These are phyloP conservation scores for Triticum urartu DNA, from an alignment of 176 grass and related monocot species.

Conservation along the genomic window DNA sequence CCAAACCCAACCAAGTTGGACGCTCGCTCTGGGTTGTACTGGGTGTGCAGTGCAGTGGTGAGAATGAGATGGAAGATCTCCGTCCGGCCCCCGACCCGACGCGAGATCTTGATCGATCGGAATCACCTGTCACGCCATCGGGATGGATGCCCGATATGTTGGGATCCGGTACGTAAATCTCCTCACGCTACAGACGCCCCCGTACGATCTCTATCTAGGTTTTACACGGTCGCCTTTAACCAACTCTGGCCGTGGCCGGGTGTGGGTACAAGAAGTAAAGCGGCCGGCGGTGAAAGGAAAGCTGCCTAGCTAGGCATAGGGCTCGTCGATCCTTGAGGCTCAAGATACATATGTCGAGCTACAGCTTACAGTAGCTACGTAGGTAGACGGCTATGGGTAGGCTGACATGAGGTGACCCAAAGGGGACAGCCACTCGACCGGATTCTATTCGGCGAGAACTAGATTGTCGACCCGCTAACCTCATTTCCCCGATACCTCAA, in stretches of 20 bases:
- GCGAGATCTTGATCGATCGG: not conserved
- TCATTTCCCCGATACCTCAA: not conserved
- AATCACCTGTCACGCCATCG: conserved; percentile 8
- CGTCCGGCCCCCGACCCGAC: not conserved
- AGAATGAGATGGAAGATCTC: not conserved
- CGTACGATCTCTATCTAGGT: not conserved
- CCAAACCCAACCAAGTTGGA: not conserved
- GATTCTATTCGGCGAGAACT: conserved; percentile 32
- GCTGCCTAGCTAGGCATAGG: not conserved
- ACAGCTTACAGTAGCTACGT: not conserved
- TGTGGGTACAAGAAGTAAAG: not conserved
- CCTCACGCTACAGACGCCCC: not conserved
- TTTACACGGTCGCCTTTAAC: not conserved
- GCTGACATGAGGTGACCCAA: conserved; percentile 44
- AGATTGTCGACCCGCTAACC: conserved; percentile 4
- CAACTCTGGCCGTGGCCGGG: not conserved
- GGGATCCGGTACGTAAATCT: conserved; percentile 7
- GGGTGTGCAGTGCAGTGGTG: not conserved
- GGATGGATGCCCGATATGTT: not conserved
- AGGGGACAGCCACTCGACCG: conserved; percentile 50
- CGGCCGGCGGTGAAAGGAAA: not conserved
- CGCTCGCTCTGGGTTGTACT: not conserved
- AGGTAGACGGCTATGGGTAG: not conserved
- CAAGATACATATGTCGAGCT: conserved; percentile 23
- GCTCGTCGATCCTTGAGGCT: not conserved